Percentiles rank a stretch among this genome's conserved stretches.
phyloP scores from a whole-genome alignment of 805 yeast genomes.

The Myxozyma melibiosi region DNA sequence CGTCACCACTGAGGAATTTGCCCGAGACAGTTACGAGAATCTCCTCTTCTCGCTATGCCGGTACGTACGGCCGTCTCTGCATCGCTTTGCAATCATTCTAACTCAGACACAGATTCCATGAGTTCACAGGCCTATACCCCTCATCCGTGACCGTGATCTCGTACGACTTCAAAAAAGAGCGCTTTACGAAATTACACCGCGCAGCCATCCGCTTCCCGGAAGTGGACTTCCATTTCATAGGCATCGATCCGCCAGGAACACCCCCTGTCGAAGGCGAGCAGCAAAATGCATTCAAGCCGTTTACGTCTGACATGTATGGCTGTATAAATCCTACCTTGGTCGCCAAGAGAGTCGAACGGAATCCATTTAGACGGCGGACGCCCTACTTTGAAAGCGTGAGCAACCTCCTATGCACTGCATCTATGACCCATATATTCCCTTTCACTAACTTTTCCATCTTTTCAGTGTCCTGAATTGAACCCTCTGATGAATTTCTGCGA shows the following conservation, averaged over 20 bases:
- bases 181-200: conserved; percentile 49
- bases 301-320: conserved; percentile 35
- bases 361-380: conserved; percentile 34
- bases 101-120: conserved; percentile 42
- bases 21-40: conserved; percentile 81
- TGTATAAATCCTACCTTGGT: conserved; percentile 28
- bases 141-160: conserved; percentile 60
- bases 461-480: conserved; percentile 33
- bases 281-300: conserved; percentile 30
- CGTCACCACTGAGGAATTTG: conserved; percentile 64
- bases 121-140: conserved; percentile 54
- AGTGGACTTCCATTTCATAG: conserved; percentile 26
- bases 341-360: conserved; percentile 29
- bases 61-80: neutral
- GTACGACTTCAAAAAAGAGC: conserved; percentile 66
- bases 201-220: conserved; percentile 34
- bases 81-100: too few relatives aligned
- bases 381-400: conserved; percentile 31
- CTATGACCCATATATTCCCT: neutral
- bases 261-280: conserved; percentile 26
- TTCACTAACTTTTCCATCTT: neutral
- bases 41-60: conserved; percentile 55
- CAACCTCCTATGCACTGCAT: too few relatives aligned
- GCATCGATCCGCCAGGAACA: conserved; percentile 32
- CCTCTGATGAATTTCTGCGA: conserved; percentile 29